phyloP scores from a whole-genome alignment of 495 filamentous ascomycete species.

The Xylaria sp. region DNA sequence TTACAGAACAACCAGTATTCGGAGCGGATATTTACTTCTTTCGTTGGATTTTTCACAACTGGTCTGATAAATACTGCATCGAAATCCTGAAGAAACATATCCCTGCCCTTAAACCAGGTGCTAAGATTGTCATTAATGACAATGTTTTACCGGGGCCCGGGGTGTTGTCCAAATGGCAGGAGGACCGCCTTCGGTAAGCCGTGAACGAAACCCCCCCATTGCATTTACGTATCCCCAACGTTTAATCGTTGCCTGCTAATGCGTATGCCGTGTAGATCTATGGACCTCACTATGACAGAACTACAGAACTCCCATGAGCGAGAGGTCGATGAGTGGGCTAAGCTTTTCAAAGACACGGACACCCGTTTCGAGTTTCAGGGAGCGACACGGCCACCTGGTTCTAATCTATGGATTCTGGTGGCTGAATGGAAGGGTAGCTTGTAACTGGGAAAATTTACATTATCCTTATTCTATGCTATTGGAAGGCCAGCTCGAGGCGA shows the following conservation, averaged over 20 bases:
- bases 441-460: not conserved
- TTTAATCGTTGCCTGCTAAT: not conserved
- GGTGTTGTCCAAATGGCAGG: conserved; percentile 21
- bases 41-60: conserved; percentile 58
- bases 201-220: not conserved
- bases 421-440: conserved; percentile 30
- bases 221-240: not conserved
- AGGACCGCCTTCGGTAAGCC: conserved; percentile 22
- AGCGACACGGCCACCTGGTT: conserved; percentile 23
- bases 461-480: not conserved
- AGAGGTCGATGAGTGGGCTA: conserved; percentile 35
- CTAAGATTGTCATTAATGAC: conserved; percentile 53
- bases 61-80: conserved; percentile 46
- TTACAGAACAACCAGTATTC: conserved; percentile 49
- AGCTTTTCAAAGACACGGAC: conserved; percentile 25
- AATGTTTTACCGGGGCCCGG: conserved; percentile 39
- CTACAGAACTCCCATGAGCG: conserved; percentile 34
- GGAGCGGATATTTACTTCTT: conserved; percentile 60
- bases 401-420: conserved; percentile 29
- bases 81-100: conserved; percentile 49
- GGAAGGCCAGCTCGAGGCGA: not conserved
- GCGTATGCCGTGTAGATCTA: conserved; percentile 8
- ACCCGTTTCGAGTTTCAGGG: conserved; percentile 24
- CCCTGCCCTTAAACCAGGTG: conserved; percentile 44
- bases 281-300: conserved; percentile 36